Percentiles rank a stretch among this genome's conserved stretches.
Evolutionary conservation across 2,329 filamentous ascomycete genomes (phyloP).

Genomic region (Thielaviopsis populi): DNA sequence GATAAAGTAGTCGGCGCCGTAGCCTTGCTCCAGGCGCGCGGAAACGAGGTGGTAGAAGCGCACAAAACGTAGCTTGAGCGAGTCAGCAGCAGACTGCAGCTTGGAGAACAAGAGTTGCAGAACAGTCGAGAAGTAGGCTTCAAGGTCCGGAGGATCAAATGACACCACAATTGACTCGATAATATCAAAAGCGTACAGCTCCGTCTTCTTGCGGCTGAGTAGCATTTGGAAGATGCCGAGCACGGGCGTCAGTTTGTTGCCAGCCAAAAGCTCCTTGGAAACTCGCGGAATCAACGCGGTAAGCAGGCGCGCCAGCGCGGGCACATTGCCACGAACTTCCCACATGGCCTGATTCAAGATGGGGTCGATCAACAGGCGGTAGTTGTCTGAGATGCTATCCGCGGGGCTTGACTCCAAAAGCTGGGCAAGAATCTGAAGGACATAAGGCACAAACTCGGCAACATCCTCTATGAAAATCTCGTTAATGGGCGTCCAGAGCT

Average conservation of each 20-base stretch:
- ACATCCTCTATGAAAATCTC: slow-evolving; percentile 68
- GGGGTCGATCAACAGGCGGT: slow-evolving; percentile 61
- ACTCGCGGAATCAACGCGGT: slow-evolving; percentile 71
- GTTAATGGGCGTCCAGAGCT: slow-evolving; percentile 72
- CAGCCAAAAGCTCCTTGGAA: slow-evolving; percentile 53
- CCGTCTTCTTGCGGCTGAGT: slow-evolving; percentile 65
- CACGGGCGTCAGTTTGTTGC: slow-evolving; percentile 72
- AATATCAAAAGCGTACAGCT: slow-evolving; percentile 76
- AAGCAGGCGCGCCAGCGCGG: slow-evolving; percentile 73
- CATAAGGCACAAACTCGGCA: slow-evolving; percentile 87
- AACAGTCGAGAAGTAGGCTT: slow-evolving; percentile 66
- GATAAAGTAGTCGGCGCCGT: slow-evolving; percentile 87
- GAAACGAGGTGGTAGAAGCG: slow-evolving; percentile 90
- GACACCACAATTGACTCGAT: slow-evolving; percentile 64
- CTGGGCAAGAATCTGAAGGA: slow-evolving; percentile 88
- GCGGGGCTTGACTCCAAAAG: slow-evolving; percentile 75
- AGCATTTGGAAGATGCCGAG: slow-evolving; percentile 95
- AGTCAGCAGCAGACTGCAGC: slow-evolving; percentile 55
- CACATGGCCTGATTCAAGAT: slow-evolving; percentile 71
- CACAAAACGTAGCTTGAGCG: slow-evolving; percentile 72
- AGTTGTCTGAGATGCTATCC: slow-evolving; percentile 63
- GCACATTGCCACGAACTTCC: slow-evolving; percentile 86
- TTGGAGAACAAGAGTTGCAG: slow-evolving; percentile 68
- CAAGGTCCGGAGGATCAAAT: slow-evolving; percentile 52
- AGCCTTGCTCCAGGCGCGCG: slow-evolving; percentile 60